A percentile compares a stretch with the other conserved stretches of the same genome.
These are phyloP conservation scores for Penicillium sp. DNA, from an alignment of 2,329 filamentous ascomycete species.

Conservation along the genomic window DNA sequence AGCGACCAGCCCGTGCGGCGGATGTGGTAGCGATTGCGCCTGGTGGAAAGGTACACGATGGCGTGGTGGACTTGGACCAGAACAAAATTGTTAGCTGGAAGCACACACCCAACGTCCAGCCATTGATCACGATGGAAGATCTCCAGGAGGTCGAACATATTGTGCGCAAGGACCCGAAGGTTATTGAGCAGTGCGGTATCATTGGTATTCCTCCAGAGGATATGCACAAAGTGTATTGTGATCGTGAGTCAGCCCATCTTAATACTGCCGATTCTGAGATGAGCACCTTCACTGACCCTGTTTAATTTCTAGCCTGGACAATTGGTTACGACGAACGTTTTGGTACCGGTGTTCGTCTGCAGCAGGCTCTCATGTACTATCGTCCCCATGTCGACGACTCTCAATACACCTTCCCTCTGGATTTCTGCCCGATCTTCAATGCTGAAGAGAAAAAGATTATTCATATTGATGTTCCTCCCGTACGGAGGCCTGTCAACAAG, in stretches of 20 bases:
- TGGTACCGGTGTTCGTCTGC: conserved; percentile 75
- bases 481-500: conserved; percentile 75
- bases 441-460: conserved; percentile 77
- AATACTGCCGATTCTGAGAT: not conserved
- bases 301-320: conserved; percentile 69
- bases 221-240: conserved; percentile 96
- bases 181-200: conserved; percentile 87
- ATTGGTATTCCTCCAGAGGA: conserved; percentile 79
- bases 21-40: conserved; percentile 82
- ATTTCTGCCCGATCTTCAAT: conserved; percentile 93
- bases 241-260: conserved; percentile 59
- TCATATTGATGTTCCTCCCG: conserved; percentile 79
- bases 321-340: conserved; percentile 93
- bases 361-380: conserved; percentile 96
- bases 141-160: conserved; percentile 78
- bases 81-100: conserved; percentile 75
- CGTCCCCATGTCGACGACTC: conserved; percentile 81
- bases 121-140: conserved; percentile 91
- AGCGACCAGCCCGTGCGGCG: conserved; percentile 71
- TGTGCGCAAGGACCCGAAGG: conserved; percentile 76
- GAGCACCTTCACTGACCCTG: conserved; percentile 8
- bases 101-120: conserved; percentile 75
- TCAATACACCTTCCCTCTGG: conserved; percentile 88
- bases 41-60: conserved; percentile 81
- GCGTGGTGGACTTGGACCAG: conserved; percentile 72